A percentile compares a stretch with the other conserved stretches of the same genome.
phyloP scores from a whole-genome alignment of 2,329 filamentous ascomycete genomes.

The Hypoxylon sp. region DNA sequence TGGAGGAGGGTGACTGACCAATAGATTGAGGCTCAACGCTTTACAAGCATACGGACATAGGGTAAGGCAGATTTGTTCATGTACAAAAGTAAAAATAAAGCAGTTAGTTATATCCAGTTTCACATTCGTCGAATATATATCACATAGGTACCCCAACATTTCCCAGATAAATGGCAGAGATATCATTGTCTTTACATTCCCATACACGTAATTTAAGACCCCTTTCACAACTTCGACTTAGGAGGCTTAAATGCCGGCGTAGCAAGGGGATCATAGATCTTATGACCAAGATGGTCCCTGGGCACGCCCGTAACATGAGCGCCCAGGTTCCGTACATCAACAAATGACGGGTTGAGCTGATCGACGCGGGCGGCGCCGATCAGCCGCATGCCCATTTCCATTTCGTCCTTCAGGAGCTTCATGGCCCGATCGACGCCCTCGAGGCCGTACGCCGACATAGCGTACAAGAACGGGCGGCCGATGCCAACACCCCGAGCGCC shows the following conservation, averaged over 20 bases:
- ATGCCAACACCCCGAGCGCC: conserved; percentile 95
- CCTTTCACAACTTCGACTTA: conserved; percentile 65
- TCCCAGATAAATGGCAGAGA: conserved; percentile 2
- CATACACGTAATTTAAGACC: not conserved
- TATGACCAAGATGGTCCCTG: conserved; percentile 62
- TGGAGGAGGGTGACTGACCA: not conserved
- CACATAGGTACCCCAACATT: not conserved
- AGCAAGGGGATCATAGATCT: conserved; percentile 69
- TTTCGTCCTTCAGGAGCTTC: conserved; percentile 93
- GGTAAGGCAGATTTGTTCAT: not conserved
- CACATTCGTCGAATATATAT: not conserved
- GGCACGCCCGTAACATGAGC: conserved; percentile 67
- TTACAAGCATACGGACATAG: not conserved
- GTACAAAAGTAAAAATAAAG: not conserved
- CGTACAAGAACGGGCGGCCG: conserved; percentile 93
- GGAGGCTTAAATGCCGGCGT: conserved; percentile 65
- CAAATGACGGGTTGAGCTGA: conserved; percentile 83
- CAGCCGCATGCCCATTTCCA: conserved; percentile 99
- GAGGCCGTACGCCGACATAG: conserved; percentile 93
- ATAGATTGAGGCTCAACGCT: not conserved
- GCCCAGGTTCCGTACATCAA: conserved; percentile 81
- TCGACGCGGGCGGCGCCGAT: conserved; percentile 83
- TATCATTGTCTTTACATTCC: not conserved
- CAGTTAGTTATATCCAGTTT: not conserved
- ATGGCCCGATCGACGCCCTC: conserved; percentile 92